Percentiles rank a stretch among this genome's conserved stretches.
These are phyloP conservation scores for Pseudodiploospora longispora DNA, from an alignment of 2,329 filamentous ascomycete species.

Conservation along the genomic window DNA sequence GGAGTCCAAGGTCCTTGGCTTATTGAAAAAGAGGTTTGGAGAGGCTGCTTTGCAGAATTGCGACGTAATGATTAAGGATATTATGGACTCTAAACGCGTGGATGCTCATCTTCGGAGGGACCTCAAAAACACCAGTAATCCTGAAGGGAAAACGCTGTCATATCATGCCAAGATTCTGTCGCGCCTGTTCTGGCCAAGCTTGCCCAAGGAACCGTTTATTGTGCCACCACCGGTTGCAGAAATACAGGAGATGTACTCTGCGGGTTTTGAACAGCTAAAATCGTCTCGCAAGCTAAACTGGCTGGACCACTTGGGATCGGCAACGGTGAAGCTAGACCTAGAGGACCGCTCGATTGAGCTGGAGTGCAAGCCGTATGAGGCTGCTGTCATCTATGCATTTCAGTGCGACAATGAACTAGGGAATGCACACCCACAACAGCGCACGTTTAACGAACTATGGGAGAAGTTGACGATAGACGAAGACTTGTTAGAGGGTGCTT, in stretches of 20 bases:
- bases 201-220: constrained; percentile 61
- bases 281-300: constrained; percentile 79
- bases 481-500: constrained; percentile 57
- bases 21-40: constrained; percentile 83
- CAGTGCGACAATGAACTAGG: constrained; percentile 36
- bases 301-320: constrained; percentile 74
- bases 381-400: constrained; percentile 81
- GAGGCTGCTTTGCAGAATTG: constrained; percentile 81
- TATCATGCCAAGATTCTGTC: constrained; percentile 83
- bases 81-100: constrained; percentile 71
- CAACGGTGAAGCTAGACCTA: constrained; percentile 72
- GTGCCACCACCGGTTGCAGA: constrained; percentile 51
- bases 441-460: constrained; percentile 46
- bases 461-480: constrained; percentile 63
- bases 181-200: constrained; percentile 83
- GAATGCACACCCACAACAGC: constrained; percentile 26
- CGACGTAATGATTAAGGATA: constrained; percentile 95
- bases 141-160: constrained; percentile 19
- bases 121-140: constrained; percentile 11
- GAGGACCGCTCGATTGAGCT: constrained; percentile 68
- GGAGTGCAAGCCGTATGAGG: constrained; percentile 76
- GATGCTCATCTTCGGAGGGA: constrained; percentile 56
- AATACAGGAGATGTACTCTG: constrained; percentile 63
- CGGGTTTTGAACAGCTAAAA: constrained; percentile 73
- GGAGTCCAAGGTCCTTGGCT: constrained; percentile 72